Base-by-base conservation (phyloP, 2,329 filamentous ascomycete genomes). In the Cryphonectria parasitica region DNA sequence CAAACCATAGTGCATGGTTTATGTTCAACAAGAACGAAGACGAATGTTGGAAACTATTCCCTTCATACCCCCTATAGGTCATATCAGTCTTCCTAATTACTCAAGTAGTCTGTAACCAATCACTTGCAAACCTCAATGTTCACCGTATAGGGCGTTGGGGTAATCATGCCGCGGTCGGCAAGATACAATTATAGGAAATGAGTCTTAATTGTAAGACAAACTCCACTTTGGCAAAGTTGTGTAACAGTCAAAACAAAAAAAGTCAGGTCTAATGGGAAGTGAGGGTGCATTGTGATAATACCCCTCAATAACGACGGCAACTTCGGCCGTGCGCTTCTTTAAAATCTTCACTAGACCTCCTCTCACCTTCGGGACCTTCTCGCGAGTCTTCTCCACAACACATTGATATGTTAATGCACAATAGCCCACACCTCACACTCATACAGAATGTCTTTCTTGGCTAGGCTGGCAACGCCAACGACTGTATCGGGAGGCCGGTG, bases 401-500 rank as follows among this genome's bases (percentile, higher is more conserved):
- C 3, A 1, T 39, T 39, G 3, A 15, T 3, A 13, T 25, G 3
- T 34, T 66, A 66, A 17, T 63, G 52, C 39, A 70, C 61, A 7
- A 70, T 31, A 39, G 69, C 69, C 69, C 69, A 70, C 15, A 70
- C 69, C 31, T 70, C 69, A 25, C 69, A 70, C 49, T 68, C 69
- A 28, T 68, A 70, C 8, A 68, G 34, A 25, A 64, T 70, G 49
- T 70, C 69, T 8, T 39, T 60, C 25, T 64, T 70, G 17, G 69
- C 69, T 28, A 68, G 41, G 22, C 65, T 45, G 10, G 69, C 69
- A 1, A 70, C 69, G 36, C 69, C 69, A 28, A 68, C 58, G 3
- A 70, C 69, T 2, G 69, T 70, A 31, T 70, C 65, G 15, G 69
- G 69, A n/a, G 69, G 69, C 10, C 69, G 60, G 25, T 70, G 69